Evolutionary conservation across 2,329 filamentous ascomycete species (phyloP).

Genomic region (Penicillium palitans): DNA sequence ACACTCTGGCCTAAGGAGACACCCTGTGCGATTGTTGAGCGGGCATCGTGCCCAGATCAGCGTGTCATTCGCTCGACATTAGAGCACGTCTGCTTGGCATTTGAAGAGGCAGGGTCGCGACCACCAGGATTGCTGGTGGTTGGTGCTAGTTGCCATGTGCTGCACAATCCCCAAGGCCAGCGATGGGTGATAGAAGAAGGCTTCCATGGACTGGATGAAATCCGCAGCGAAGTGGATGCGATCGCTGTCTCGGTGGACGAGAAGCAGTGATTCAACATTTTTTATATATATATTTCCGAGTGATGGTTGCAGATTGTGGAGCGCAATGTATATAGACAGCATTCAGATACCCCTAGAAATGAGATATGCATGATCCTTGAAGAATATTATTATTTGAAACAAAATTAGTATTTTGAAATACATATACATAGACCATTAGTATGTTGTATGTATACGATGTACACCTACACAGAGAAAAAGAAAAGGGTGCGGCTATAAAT

Average conservation of each 20-base stretch:
- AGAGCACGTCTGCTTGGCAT: conserved; percentile 72
- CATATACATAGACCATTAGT: background rate
- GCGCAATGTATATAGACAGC: conserved; percentile 23
- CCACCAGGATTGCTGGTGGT: conserved; percentile 88
- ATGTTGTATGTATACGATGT: background rate
- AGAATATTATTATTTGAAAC: background rate
- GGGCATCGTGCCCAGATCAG: conserved; percentile 92
- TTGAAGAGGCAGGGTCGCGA: conserved; percentile 84
- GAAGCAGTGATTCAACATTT: conserved; percentile 11
- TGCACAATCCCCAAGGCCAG: conserved; percentile 61
- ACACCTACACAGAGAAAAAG: background rate
- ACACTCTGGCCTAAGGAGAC: conserved; percentile 69
- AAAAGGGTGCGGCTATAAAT: background rate
- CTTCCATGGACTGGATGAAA: conserved; percentile 68
- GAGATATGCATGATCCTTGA: conserved; percentile 5
- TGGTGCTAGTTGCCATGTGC: conserved; percentile 76
- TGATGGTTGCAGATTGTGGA: conserved; percentile 5
- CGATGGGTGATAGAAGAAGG: conserved; percentile 88
- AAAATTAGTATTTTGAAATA: background rate
- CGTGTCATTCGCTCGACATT: conserved; percentile 87
- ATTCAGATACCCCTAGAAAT: conserved; percentile 25
- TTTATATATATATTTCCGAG: conserved; percentile 8
- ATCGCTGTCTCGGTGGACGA: conserved; percentile 12
- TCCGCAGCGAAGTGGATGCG: conserved; percentile 34
- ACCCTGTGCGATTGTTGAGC: conserved; percentile 88